Evolutionary conservation across 495 filamentous ascomycete genomes (phyloP).

Genomic region (Thozetella sp.): DNA sequence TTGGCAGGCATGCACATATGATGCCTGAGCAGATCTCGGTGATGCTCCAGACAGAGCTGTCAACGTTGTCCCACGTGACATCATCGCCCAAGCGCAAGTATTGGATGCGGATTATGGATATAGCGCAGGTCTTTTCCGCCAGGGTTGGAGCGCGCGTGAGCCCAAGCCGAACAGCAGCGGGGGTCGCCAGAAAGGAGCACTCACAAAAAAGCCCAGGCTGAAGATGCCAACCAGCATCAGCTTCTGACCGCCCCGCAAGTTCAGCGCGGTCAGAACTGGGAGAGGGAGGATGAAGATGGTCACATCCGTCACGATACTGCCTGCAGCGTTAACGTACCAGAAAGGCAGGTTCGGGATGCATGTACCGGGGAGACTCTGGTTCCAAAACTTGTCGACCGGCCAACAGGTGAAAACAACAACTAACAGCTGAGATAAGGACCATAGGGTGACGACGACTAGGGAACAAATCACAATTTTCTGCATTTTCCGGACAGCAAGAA

Average conservation of each 20-base stretch:
- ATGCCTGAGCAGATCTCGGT: constrained; percentile 61
- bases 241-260: constrained; percentile 24
- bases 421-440: constrained; percentile 41
- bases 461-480: constrained; percentile 22
- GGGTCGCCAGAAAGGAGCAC: constrained; percentile 1
- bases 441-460: constrained; percentile 31
- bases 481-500: constrained; percentile 31
- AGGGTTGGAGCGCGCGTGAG: not conserved
- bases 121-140: constrained; percentile 44
- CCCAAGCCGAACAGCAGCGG: not conserved
- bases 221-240: constrained; percentile 25
- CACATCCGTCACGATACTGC: constrained; percentile 55
- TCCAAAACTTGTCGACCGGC: constrained; percentile 41
- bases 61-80: constrained; percentile 58
- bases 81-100: constrained; percentile 48
- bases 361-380: constrained; percentile 17
- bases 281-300: constrained; percentile 53
- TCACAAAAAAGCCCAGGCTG: constrained; percentile 29
- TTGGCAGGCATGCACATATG: constrained; percentile 59
- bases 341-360: constrained; percentile 46
- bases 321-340: constrained; percentile 49
- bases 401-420: constrained; percentile 37
- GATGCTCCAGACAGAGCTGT: constrained; percentile 59
- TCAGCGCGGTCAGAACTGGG: constrained; percentile 30
- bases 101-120: constrained; percentile 58